Evolutionary conservation across 148 eudicot genomes (phyloP).

Genomic region (Rhododendron ferrugineum): DNA sequence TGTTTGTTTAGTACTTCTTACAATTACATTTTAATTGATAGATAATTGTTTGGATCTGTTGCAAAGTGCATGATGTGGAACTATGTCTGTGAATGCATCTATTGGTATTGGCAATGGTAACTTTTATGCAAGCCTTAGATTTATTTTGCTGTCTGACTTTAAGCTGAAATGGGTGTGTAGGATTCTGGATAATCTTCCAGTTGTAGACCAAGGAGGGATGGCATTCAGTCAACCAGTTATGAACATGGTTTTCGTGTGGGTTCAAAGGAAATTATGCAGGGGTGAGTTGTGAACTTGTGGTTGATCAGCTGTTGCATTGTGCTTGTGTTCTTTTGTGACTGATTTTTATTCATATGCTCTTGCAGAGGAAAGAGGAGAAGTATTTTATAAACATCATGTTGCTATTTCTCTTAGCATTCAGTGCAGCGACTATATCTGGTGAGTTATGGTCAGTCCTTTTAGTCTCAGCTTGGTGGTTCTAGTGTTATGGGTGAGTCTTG

Average conservation of each 20-base stretch:
- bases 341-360: slow-evolving; percentile 1
- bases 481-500: no score
- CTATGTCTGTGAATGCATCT: neutral
- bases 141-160: neutral
- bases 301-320: neutral
- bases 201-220: slow-evolving; percentile 57
- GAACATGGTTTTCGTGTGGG: slow-evolving; percentile 56
- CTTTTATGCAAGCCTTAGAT: neutral
- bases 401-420: no score
- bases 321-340: neutral
- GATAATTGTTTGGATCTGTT: neutral
- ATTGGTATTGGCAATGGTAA: neutral
- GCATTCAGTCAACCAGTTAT: slow-evolving; percentile 36
- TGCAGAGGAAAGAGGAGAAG: slow-evolving; percentile 53
- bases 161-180: slow-evolving; percentile 22
- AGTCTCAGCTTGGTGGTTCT: no score
- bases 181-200: slow-evolving; percentile 57
- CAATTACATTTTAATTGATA: no score
- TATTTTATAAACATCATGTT: slow-evolving; percentile 35
- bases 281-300: slow-evolving; percentile 24
- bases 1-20: neutral
- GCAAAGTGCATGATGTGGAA: neutral
- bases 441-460: no score
- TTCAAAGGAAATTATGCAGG: slow-evolving; percentile 55
- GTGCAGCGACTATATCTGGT: no score